Percentiles rank a stretch among this genome's conserved stretches.
Evolutionary conservation across 1,139 yeast genomes (phyloP).

Genomic region (Hemisphaericaspora xylofermentans): DNA sequence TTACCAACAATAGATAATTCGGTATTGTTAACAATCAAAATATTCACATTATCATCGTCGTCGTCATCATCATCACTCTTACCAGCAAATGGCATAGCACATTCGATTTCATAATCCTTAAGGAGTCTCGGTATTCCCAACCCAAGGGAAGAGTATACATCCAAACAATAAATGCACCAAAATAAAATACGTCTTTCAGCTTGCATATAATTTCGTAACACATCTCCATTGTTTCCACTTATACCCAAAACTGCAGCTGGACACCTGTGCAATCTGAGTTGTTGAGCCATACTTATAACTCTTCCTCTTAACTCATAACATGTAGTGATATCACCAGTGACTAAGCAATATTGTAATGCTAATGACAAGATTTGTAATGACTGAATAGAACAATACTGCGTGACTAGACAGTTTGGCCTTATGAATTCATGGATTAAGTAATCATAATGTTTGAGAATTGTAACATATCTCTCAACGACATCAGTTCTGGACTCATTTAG

Average conservation of each 20-base stretch:
- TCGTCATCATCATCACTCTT: slow-evolving; percentile 45
- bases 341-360: slow-evolving; percentile 69
- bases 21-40: slow-evolving; percentile 57
- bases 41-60: slow-evolving; percentile 49
- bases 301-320: slow-evolving; percentile 76
- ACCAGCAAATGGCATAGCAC: slow-evolving; percentile 76
- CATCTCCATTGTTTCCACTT: slow-evolving; percentile 48
- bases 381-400: slow-evolving; percentile 60
- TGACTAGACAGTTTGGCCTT: slow-evolving; percentile 50
- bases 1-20: slow-evolving; percentile 65
- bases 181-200: slow-evolving; percentile 79
- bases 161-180: slow-evolving; percentile 82
- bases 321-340: slow-evolving; percentile 70
- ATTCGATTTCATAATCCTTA: slow-evolving; percentile 79
- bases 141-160: slow-evolving; percentile 70
- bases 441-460: slow-evolving; percentile 47
- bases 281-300: slow-evolving; percentile 82
- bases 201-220: slow-evolving; percentile 57
- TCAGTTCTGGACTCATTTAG: slow-evolving; percentile 17
- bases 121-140: slow-evolving; percentile 81
- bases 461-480: slow-evolving; percentile 21
- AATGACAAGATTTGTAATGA: slow-evolving; percentile 70
- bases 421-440: slow-evolving; percentile 52
- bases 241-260: slow-evolving; percentile 74
- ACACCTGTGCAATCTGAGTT: slow-evolving; percentile 79